Percentiles rank a stretch among this genome's conserved stretches.
Evolutionary conservation across 805 yeast species (phyloP).

Genomic region (Peterozyma toletana): DNA sequence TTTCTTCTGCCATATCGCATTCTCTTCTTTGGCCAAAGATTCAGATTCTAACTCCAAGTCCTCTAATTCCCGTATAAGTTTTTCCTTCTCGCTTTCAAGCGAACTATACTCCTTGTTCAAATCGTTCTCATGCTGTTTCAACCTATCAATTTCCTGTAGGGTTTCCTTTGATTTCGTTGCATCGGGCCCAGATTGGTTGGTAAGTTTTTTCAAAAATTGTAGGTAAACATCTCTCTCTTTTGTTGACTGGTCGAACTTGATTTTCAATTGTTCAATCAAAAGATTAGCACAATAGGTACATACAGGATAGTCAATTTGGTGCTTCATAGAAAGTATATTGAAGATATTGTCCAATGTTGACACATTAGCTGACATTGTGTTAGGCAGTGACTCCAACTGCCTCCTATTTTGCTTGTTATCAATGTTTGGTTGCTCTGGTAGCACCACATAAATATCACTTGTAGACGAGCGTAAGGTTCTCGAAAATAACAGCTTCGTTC

Average conservation of each 20-base stretch:
- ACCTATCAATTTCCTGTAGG: slow-evolving; percentile 33
- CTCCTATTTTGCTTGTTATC: slow-evolving; percentile 7
- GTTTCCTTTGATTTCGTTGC: slow-evolving; percentile 35
- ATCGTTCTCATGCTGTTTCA: slow-evolving; percentile 32
- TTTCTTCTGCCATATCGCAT: slow-evolving; percentile 35
- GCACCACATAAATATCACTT: slow-evolving; percentile 20
- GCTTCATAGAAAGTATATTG: slow-evolving; percentile 61
- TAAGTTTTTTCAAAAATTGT: slow-evolving; percentile 63
- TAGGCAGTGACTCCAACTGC: slow-evolving; percentile 13
- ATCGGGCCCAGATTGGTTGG: slow-evolving; percentile 42
- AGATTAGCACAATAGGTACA: slow-evolving; percentile 78
- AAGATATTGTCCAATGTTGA: slow-evolving; percentile 58
- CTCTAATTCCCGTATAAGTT: slow-evolving; percentile 41
- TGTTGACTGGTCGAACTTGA: slow-evolving; percentile 64
- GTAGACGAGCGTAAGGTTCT: slow-evolving; percentile 6
- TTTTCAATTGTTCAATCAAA: slow-evolving; percentile 56
- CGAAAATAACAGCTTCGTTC: slow-evolving; percentile 7
- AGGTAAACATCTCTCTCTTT: slow-evolving; percentile 75
- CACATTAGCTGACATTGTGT: slow-evolving; percentile 39
- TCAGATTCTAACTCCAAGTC: slow-evolving; percentile 31
- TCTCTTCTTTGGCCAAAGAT: slow-evolving; percentile 34
- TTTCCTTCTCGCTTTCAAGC: slow-evolving; percentile 34
- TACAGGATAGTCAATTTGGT: slow-evolving; percentile 79
- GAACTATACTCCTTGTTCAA: slow-evolving; percentile 29
- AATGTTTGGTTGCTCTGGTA: slow-evolving; percentile 13